A percentile compares a stretch with the other conserved stretches of the same genome.
phyloP scores from a whole-genome alignment of 768 basidiomycete species.

The Pleurotus platypus region DNA sequence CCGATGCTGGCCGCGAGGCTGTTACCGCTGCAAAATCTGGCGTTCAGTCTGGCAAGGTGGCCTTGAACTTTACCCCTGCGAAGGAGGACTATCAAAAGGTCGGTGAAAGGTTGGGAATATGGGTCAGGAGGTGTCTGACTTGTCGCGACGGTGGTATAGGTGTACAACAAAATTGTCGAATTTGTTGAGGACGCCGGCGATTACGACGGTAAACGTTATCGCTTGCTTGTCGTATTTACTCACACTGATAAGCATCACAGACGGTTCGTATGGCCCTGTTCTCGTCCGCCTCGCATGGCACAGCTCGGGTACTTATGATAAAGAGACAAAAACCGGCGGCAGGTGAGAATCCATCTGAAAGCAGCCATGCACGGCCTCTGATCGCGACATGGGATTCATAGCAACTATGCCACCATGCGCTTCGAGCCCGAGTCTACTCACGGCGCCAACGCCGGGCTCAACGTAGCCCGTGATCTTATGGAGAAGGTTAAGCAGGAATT shows the following conservation, averaged over 20 bases:
- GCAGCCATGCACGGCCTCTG: no score
- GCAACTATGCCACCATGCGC: slow-evolving; percentile 99
- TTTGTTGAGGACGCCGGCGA: slow-evolving; percentile 69
- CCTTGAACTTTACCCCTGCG: slow-evolving; percentile 67
- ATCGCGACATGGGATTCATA: slow-evolving; percentile 18
- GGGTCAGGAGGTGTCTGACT: not conserved
- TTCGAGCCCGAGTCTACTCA: slow-evolving; percentile 88
- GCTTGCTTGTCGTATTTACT: not conserved
- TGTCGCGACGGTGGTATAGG: slow-evolving; percentile 34
- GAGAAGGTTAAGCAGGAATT: slow-evolving; percentile 85
- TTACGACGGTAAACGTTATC: slow-evolving; percentile 72
- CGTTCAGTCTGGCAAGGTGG: slow-evolving; percentile 58
- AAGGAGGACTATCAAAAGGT: slow-evolving; percentile 92
- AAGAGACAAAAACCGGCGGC: slow-evolving; percentile 71
- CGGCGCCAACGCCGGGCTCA: slow-evolving; percentile 79
- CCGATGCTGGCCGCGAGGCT: slow-evolving; percentile 45
- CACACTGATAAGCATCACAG: slow-evolving; percentile 32
- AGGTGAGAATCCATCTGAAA: slow-evolving; percentile 42
- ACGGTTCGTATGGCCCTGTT: slow-evolving; percentile 87
- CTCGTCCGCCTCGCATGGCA: slow-evolving; percentile 93
- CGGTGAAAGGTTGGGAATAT: slow-evolving; percentile 7
- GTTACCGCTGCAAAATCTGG: slow-evolving; percentile 57
- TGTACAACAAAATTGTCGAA: slow-evolving; percentile 88
- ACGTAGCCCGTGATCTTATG: slow-evolving; percentile 78
- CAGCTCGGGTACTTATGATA: slow-evolving; percentile 89